Conservation (phyloP, 176 grass and related monocot genomes). For the Alloteropsis semialata region DNA sequence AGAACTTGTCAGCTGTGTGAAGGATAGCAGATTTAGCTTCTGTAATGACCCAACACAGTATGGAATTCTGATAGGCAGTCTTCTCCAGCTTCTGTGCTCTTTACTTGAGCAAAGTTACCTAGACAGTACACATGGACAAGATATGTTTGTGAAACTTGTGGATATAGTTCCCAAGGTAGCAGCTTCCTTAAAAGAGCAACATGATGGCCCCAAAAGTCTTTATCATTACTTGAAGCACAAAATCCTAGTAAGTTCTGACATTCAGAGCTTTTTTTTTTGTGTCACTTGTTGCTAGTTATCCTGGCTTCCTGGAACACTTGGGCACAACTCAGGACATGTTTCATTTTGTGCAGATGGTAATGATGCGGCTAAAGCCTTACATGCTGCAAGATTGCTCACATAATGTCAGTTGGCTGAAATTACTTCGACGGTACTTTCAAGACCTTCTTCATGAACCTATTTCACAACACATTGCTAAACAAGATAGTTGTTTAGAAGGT, state of each 20-base stretch:
- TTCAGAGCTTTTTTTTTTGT: not conserved
- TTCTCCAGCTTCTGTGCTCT: conserved; percentile 84
- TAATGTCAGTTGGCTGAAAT: conserved; percentile 61
- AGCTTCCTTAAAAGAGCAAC: conserved; percentile 44
- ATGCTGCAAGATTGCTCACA: conserved; percentile 41
- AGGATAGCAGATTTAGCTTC: conserved; percentile 7
- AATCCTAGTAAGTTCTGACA: conserved; percentile 48
- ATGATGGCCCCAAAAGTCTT: conserved; percentile 32
- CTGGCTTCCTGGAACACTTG: conserved; percentile 17
- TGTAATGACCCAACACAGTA: conserved; percentile 25
- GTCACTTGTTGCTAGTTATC: not conserved
- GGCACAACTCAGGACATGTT: too few species aligned
- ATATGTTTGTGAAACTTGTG: conserved; percentile 46
- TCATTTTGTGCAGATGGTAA: conserved; percentile 66
- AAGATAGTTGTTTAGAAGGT: conserved; percentile 53
- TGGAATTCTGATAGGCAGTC: conserved; percentile 47
- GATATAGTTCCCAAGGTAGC: conserved; percentile 60
- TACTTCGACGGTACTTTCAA: conserved; percentile 58
- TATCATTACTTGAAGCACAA: conserved; percentile 72
- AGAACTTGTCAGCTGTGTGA: conserved; percentile 10
- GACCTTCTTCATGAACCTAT: conserved; percentile 57
- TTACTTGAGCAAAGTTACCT: conserved; percentile 57
- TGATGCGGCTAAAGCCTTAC: conserved; percentile 60
- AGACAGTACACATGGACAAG: conserved; percentile 27
- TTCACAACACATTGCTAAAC: conserved; percentile 31